Evolutionary conservation across 768 basidiomycete genomes (phyloP), one percentile per base, ranked within the genome.

Genomic region (Suillus tomentosus): DNA sequence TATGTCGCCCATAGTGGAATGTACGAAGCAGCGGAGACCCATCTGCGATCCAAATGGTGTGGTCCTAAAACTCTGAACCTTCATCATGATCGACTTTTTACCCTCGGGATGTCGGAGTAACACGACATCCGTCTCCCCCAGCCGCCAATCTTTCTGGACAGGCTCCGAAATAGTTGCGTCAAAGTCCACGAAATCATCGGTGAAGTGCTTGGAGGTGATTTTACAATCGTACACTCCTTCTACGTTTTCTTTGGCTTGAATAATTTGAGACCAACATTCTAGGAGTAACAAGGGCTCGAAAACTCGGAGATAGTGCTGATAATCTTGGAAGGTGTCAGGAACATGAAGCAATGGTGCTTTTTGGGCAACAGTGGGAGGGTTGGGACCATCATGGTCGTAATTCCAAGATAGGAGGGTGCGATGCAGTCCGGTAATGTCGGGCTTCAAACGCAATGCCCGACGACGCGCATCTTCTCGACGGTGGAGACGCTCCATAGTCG

Each of bases 211-310:
- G 17, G 86, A 84, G 34, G 79, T 81, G 48, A 99, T 82, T 64
- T 85, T 88, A 76, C 86, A 87, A 31, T 83, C 79, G 68, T 87
- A 85, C 2, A 75, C 73, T 7, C 87, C 83, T 54, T 78, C 80
- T 9, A 64, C 66, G 62, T 90, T 88, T 59, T 91, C 88, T 72
- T 92, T 94, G 5, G 93, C 87, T 67, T 92, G 87, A 9, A 82
- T 71, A 27, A 96, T 84, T 72, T 96, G 94, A 36, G 90, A 86
- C 96, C 97, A 98, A 66, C 92, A 88, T 76, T 99, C 97, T 64
- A 92, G 79, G 22, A 95, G 77, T 34, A 99, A 78, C 17, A 99
- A 81, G 2, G 96, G 95, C 72, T 94, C 87, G 73, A 97, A 95
- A 53, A 90, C 81, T 27, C 78, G 78, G 48, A 84, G 82, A 74